Conservation (phyloP, 331 rosid species). For the Pyracantha coccinea region DNA sequence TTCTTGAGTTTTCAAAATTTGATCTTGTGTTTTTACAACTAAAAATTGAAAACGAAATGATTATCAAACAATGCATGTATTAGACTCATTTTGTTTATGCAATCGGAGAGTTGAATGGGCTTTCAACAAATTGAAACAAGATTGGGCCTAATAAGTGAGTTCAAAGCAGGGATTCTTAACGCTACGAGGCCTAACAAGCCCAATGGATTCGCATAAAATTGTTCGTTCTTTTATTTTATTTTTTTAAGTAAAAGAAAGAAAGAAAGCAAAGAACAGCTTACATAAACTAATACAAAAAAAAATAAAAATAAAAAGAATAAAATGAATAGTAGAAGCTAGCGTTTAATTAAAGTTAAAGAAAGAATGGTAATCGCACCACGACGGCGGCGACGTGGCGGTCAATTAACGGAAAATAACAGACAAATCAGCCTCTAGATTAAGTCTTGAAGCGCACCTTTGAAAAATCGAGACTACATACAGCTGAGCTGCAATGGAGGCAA, state of each 20-base stretch:
- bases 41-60: too few relatives aligned
- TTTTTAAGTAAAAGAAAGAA: background rate
- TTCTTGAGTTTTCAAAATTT: too few relatives aligned
- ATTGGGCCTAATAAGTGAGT: too few relatives aligned
- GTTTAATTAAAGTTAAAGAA: conserved; percentile 6
- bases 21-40: too few relatives aligned
- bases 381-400: conserved; percentile 4
- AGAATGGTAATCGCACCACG: background rate
- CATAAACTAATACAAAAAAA: background rate
- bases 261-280: background rate
- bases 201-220: too few relatives aligned
- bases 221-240: too few relatives aligned
- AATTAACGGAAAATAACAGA: background rate
- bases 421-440: background rate
- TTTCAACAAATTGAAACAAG: too few relatives aligned
- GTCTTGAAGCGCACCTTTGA: background rate
- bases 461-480: background rate
- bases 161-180: too few relatives aligned
- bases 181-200: too few relatives aligned
- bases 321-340: background rate
- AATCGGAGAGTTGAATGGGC: too few relatives aligned
- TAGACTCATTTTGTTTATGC: too few relatives aligned
- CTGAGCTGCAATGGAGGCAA: conserved; percentile 17
- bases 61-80: too few relatives aligned
- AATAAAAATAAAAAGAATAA: background rate